Conservation (phyloP, 306 rosid genomes). For the Lagenaria siceraria region DNA sequence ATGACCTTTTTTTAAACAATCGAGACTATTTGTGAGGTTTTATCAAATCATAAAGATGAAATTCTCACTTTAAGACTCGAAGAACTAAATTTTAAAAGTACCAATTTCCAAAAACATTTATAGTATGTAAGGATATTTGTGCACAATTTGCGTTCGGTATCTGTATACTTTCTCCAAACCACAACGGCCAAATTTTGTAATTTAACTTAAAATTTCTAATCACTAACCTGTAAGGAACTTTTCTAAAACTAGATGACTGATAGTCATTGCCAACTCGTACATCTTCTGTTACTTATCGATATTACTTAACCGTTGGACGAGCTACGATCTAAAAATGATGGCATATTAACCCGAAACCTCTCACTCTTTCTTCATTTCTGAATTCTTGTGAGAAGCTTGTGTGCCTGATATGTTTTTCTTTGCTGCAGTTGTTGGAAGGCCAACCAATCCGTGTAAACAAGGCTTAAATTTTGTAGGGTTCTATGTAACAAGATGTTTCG, state of each 20-base stretch:
- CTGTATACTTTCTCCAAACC: too few species aligned
- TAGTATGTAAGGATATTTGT: too few species aligned
- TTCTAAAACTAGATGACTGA: background rate
- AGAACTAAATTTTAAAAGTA: too few species aligned
- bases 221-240: background rate
- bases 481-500: background rate
- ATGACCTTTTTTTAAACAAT: too few species aligned
- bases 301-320: background rate
- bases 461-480: conserved; percentile 22
- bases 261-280: background rate
- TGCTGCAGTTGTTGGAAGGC: conserved; percentile 74
- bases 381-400: background rate
- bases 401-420: conserved; percentile 5
- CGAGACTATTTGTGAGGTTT: too few species aligned
- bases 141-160: too few species aligned
- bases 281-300: background rate
- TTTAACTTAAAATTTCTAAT: background rate
- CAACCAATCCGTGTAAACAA: conserved; percentile 76
- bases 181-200: too few species aligned
- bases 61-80: too few species aligned
- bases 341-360: background rate
- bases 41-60: too few species aligned
- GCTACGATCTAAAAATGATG: background rate
- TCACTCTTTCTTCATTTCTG: background rate
- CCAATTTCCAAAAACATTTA: too few species aligned